A percentile compares a stretch with the other conserved stretches of the same genome.
phyloP scores from a whole-genome alignment of 768 basidiomycete genomes.

The Suillus lakei region DNA sequence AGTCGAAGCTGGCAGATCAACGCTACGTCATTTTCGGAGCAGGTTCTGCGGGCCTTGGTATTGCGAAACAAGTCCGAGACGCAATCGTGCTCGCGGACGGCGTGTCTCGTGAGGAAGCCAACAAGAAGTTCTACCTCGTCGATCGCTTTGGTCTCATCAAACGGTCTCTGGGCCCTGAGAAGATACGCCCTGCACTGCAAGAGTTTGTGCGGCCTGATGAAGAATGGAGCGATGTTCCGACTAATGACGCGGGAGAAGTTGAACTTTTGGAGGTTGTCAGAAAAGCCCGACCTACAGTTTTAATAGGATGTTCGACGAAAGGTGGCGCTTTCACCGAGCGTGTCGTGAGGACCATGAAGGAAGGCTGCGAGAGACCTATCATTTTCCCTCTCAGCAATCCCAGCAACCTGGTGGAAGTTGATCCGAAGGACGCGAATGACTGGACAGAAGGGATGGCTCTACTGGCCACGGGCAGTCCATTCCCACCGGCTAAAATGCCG shows the following conservation, averaged over 20 bases:
- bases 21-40: constrained; percentile 81
- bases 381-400: constrained; percentile 89
- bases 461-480: constrained; percentile 85
- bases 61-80: constrained; percentile 75
- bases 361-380: constrained; percentile 72
- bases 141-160: constrained; percentile 71
- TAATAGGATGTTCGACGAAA: constrained; percentile 85
- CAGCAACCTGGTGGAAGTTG: constrained; percentile 73
- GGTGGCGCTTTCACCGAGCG: constrained; percentile 80
- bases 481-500: constrained; percentile 70
- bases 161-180: constrained; percentile 46
- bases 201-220: constrained; percentile 63
- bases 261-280: constrained; percentile 71
- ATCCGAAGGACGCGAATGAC: constrained; percentile 68
- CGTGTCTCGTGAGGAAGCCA: constrained; percentile 60
- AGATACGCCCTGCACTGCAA: constrained; percentile 50
- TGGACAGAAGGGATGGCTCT: constrained; percentile 85
- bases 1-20: constrained; percentile 69
- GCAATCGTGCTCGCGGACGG: constrained; percentile 67
- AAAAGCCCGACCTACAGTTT: constrained; percentile 74
- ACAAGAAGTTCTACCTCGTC: constrained; percentile 69
- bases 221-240: constrained; percentile 52
- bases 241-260: constrained; percentile 47
- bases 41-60: constrained; percentile 83
- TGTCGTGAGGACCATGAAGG: constrained; percentile 69